Percentiles rank a stretch among this genome's conserved stretches.
Conservation (phyloP, 306 rosid genomes). For the Mimosa pudica region DNA sequence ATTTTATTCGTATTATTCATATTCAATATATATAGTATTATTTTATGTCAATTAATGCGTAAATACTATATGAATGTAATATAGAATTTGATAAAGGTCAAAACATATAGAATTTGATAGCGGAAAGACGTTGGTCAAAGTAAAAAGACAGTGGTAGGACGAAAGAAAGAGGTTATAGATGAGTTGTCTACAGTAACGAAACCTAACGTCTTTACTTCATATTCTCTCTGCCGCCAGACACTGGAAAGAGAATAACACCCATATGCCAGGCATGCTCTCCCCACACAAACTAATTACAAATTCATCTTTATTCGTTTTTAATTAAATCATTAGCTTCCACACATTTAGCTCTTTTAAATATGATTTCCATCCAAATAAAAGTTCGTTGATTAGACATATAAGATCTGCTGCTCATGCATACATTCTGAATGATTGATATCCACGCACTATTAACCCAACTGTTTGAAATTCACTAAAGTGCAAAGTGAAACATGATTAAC, state of each 20-base stretch:
- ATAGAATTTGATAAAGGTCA: too few relatives aligned
- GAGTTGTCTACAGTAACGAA: not conserved
- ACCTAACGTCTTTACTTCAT: not conserved
- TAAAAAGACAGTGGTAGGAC: too few relatives aligned
- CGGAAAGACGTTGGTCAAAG: not conserved
- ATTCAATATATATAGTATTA: too few relatives aligned
- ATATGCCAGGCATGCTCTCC: not conserved
- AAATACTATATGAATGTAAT: not conserved
- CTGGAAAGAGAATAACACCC: not conserved
- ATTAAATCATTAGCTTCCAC: not conserved
- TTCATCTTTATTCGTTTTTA: not conserved
- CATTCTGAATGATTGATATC: not conserved
- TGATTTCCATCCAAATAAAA: not conserved
- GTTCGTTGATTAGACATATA: conserved; percentile 13
- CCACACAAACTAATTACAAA: not conserved
- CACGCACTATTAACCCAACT: not conserved
- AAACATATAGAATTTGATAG: not conserved
- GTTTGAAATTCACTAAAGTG: not conserved
- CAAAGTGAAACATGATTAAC: not conserved
- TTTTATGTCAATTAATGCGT: not conserved
- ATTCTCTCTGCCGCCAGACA: not conserved
- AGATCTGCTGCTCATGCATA: conserved; percentile 1
- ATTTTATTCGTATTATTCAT: not conserved
- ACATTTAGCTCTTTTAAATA: not conserved
- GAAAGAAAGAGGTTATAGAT: too few relatives aligned